phyloP scores from a whole-genome alignment of 2,329 filamentous ascomycete species.

The Neofusicoccum sp. region DNA sequence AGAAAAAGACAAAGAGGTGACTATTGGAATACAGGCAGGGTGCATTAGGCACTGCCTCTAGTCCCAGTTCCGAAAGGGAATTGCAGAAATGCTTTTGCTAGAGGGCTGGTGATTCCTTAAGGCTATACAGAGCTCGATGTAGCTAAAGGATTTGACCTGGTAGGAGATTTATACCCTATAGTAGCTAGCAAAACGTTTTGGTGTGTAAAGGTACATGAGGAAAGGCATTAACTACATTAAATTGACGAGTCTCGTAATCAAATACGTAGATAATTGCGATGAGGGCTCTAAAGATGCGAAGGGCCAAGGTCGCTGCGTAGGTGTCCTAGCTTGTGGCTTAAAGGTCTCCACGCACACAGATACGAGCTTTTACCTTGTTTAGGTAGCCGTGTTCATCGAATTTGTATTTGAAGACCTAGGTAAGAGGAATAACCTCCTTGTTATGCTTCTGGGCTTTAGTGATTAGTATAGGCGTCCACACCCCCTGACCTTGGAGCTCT shows the following conservation, averaged over 20 bases:
- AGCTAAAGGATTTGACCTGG: slow-evolving; percentile 23
- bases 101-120: slow-evolving; percentile 27
- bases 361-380: too few relatives aligned
- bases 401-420: too few relatives aligned
- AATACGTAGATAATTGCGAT: slow-evolving; percentile 29
- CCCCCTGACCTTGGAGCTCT: too few relatives aligned
- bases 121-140: slow-evolving; percentile 27
- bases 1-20: slow-evolving; percentile 24
- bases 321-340: too few relatives aligned
- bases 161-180: slow-evolving; percentile 24
- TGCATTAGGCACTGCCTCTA: slow-evolving; percentile 21
- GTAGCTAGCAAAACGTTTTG: slow-evolving; percentile 22
- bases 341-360: too few relatives aligned
- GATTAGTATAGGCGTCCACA: too few relatives aligned
- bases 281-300: slow-evolving; percentile 26
- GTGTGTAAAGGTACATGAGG: slow-evolving; percentile 25
- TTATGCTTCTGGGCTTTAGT: too few relatives aligned
- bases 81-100: slow-evolving; percentile 26
- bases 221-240: slow-evolving; percentile 30
- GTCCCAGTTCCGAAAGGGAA: slow-evolving; percentile 22
- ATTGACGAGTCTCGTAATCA: slow-evolving; percentile 26
- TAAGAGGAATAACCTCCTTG: too few relatives aligned
- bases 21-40: slow-evolving; percentile 24
- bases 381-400: too few relatives aligned
- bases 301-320: too few relatives aligned